Percentiles rank a stretch among this genome's conserved stretches.
Evolutionary conservation across 2,329 filamentous ascomycete genomes (phyloP).

Genomic region (Clonostachys byssicola): DNA sequence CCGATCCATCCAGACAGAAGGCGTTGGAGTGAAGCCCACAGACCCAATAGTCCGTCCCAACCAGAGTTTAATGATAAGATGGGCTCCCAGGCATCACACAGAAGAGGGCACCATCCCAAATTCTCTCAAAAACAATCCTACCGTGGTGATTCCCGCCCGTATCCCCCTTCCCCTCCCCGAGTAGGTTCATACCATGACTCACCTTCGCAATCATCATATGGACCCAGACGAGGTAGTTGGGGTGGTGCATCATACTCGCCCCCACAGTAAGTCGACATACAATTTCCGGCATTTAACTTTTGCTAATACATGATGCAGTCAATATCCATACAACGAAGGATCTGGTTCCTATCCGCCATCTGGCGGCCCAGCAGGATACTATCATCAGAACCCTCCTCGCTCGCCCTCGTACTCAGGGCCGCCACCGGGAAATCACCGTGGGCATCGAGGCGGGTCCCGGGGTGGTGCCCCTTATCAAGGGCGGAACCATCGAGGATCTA

Average conservation of each 20-base stretch:
- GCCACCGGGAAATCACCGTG: conserved; percentile 36
- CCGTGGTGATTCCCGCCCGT: conserved; percentile 26
- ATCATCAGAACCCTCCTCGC: conserved; percentile 39
- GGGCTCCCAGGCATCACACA: conserved; percentile 35
- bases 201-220: conserved; percentile 37
- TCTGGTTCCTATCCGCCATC: conserved; percentile 36
- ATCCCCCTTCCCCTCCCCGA: conserved; percentile 36
- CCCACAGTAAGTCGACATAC: conserved; percentile 27
- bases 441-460: conserved; percentile 52
- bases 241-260: conserved; percentile 27
- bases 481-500: conserved; percentile 15
- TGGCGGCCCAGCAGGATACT: conserved; percentile 48
- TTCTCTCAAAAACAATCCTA: conserved; percentile 31
- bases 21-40: conserved; percentile 15
- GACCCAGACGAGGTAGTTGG: conserved; percentile 30
- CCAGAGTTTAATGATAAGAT: conserved; percentile 48
- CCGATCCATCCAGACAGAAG: conserved; percentile 9
- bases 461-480: conserved; percentile 54
- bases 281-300: conserved; percentile 1
- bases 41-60: conserved; percentile 34
- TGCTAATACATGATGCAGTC: conserved; percentile 1
- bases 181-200: conserved; percentile 39
- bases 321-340: conserved; percentile 1
- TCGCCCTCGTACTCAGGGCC: conserved; percentile 33
- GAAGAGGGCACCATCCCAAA: conserved; percentile 32